Percentiles rank a stretch among this genome's conserved stretches.
These are phyloP conservation scores for Oenanthe javanica DNA, from an alignment of 140 eudicot genomes.

Conservation along the genomic window DNA sequence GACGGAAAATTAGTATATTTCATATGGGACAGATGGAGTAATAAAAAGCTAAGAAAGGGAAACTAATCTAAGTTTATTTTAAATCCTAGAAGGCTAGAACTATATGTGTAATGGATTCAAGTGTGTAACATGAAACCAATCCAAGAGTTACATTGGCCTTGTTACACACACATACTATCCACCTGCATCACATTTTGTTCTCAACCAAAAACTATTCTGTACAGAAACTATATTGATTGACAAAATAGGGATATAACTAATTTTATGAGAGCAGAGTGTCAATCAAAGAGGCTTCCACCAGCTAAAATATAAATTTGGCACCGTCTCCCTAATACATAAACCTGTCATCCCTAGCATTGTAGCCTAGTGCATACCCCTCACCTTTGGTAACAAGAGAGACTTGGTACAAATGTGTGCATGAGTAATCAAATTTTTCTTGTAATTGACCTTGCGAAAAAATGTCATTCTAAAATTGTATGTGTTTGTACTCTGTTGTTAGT, in stretches of 20 bases:
- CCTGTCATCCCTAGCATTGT: background rate
- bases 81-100: background rate
- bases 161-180: background rate
- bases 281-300: background rate
- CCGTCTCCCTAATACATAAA: background rate
- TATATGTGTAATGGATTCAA: background rate
- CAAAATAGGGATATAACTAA: background rate
- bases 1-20: background rate
- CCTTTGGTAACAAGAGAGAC: background rate
- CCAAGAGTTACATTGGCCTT: background rate
- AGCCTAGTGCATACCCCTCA: background rate
- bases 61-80: background rate
- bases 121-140: background rate
- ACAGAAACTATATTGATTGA: background rate
- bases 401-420: no score
- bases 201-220: background rate
- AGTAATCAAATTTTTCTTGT: no score
- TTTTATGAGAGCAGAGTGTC: background rate
- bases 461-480: background rate
- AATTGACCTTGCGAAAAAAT: no score
- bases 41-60: background rate
- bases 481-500: background rate
- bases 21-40: background rate
- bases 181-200: background rate
- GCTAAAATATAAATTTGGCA: background rate